phyloP scores from a whole-genome alignment of 2,329 filamentous ascomycete species.

The Xylaria sp. region DNA sequence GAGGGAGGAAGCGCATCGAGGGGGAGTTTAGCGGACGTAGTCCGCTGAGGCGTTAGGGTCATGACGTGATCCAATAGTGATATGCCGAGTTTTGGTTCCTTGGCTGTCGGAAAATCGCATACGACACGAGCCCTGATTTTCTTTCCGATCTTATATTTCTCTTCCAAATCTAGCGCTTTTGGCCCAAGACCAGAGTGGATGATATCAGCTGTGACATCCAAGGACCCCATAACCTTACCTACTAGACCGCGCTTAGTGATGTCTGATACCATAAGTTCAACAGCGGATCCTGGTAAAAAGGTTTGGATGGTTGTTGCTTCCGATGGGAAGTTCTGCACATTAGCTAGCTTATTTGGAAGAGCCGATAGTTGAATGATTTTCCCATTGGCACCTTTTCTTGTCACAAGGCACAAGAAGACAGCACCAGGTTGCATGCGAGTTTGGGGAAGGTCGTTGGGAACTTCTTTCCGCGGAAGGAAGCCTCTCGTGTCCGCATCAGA shows the following conservation, averaged over 20 bases:
- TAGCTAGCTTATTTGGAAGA: constrained; percentile 75
- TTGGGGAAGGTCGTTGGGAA: constrained; percentile 73
- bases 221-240: constrained; percentile 90
- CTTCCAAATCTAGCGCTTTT: constrained; percentile 74
- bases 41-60: constrained; percentile 64
- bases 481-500: constrained; percentile 75
- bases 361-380: constrained; percentile 90
- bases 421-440: constrained; percentile 81
- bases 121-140: constrained; percentile 89
- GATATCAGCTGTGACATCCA: constrained; percentile 90
- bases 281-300: constrained; percentile 91
- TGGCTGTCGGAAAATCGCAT: constrained; percentile 83
- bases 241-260: constrained; percentile 78
- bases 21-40: constrained; percentile 59
- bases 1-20: constrained; percentile 75
- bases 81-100: constrained; percentile 85
- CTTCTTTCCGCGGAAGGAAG: constrained; percentile 86
- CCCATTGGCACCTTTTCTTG: constrained; percentile 77
- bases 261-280: constrained; percentile 85
- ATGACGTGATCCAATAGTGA: constrained; percentile 88
- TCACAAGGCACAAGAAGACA: constrained; percentile 85
- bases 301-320: constrained; percentile 88
- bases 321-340: constrained; percentile 71
- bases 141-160: constrained; percentile 83
- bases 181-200: constrained; percentile 86